These are phyloP conservation scores for Skeletonema marinoi DNA, from an alignment of 108 stramenopile species.

Conservation along the genomic window DNA sequence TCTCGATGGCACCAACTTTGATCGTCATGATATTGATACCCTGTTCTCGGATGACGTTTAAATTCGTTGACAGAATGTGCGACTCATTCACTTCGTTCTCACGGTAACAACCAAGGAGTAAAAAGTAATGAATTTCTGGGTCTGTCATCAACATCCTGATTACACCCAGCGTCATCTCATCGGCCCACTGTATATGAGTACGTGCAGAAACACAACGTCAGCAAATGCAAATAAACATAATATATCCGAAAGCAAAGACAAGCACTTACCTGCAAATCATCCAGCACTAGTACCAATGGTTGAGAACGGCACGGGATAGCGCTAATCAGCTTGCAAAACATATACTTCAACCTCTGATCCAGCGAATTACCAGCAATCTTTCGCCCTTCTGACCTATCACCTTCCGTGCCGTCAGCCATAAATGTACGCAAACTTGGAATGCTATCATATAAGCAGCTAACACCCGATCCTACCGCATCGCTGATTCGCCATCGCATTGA, in stretches of 20 bases:
- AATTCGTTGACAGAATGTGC: neutral
- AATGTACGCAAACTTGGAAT: no score
- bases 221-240: no score
- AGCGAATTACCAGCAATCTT: neutral
- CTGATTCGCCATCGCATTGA: no score
- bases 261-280: no score
- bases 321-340: slow-evolving; percentile 35
- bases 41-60: slow-evolving; percentile 16
- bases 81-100: slow-evolving; percentile 32
- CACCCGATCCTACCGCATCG: no score
- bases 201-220: no score
- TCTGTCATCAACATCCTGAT: slow-evolving; percentile 41
- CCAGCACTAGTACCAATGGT: slow-evolving; percentile 8
- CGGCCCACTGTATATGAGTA: slow-evolving; percentile 16
- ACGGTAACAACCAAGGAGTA: slow-evolving; percentile 37
- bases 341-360: slow-evolving; percentile 10
- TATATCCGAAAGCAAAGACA: no score
- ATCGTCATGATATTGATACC: slow-evolving; percentile 14
- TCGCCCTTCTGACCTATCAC: neutral
- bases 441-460: no score
- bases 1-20: slow-evolving; percentile 33
- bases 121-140: slow-evolving; percentile 17
- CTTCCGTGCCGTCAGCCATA: no score
- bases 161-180: slow-evolving; percentile 30
- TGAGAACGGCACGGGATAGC: slow-evolving; percentile 21